These are phyloP conservation scores for Pseudoneurospora amorphoporcata DNA, from an alignment of 495 filamentous ascomycete species.

Conservation along the genomic window DNA sequence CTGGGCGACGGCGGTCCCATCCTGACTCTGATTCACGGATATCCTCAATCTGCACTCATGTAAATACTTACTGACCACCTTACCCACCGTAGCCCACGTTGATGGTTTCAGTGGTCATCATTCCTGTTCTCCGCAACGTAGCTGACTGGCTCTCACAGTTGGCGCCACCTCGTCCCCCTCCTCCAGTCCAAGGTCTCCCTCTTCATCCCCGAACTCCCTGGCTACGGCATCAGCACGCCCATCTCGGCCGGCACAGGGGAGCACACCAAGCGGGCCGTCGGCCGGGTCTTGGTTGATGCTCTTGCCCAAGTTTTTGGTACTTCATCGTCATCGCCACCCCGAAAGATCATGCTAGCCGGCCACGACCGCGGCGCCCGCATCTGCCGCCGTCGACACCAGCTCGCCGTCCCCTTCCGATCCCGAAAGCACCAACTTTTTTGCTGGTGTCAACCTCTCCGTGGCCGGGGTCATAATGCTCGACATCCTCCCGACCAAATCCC, in stretches of 20 bases:
- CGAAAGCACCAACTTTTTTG: neutral
- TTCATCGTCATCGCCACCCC: neutral
- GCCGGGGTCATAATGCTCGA: conserved; percentile 31
- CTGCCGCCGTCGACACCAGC: conserved; percentile 23
- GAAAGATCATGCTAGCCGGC: conserved; percentile 25
- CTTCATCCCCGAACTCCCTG: conserved; percentile 37
- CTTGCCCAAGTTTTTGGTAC: conserved; percentile 13
- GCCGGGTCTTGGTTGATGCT: conserved; percentile 25
- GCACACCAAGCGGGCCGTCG: conserved; percentile 26
- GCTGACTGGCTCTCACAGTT: neutral
- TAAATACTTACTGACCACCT: neutral
- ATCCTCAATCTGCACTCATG: conserved; percentile 16
- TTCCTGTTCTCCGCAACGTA: neutral
- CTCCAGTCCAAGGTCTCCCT: conserved; percentile 15
- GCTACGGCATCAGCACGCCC: conserved; percentile 34
- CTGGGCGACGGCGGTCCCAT: conserved; percentile 9
- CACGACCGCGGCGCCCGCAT: conserved; percentile 42
- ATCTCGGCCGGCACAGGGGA: neutral
- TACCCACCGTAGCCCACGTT: too few species aligned
- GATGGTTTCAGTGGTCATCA: neutral
- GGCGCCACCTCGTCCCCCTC: conserved; percentile 12
- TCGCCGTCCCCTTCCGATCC: neutral
- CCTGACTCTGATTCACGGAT: conserved; percentile 17
- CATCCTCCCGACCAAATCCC: conserved; percentile 37
- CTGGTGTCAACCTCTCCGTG: conserved; percentile 9